Percentiles rank a stretch among this genome's conserved stretches.
phyloP scores from a whole-genome alignment of 768 basidiomycete species.

The Suillus lakei region DNA sequence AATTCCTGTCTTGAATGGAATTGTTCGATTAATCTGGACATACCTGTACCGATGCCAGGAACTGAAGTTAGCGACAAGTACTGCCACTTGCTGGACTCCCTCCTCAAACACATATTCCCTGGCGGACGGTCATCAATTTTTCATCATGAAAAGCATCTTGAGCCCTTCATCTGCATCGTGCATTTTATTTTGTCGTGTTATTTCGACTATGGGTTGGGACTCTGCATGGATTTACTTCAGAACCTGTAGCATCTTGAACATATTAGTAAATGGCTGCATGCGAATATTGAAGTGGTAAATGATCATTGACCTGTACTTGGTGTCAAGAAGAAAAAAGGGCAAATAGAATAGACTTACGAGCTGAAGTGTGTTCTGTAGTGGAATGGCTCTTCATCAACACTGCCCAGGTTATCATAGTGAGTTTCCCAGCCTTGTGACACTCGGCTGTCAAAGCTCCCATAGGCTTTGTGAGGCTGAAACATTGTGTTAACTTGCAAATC shows the following conservation, averaged over 20 bases:
- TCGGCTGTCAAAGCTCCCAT: conserved; percentile 88
- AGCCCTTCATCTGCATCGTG: conserved; percentile 75
- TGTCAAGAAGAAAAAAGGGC: not conserved
- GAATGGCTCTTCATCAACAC: conserved; percentile 86
- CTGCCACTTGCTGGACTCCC: conserved; percentile 72
- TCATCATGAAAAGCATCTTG: conserved; percentile 75
- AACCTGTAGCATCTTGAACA: conserved; percentile 91
- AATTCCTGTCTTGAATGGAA: conserved; percentile 76
- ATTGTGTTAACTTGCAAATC: not conserved
- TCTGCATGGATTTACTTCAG: conserved; percentile 82
- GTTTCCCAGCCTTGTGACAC: conserved; percentile 71
- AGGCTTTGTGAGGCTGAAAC: conserved; percentile 71
- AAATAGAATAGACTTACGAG: conserved; percentile 43
- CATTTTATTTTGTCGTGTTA: conserved; percentile 87
- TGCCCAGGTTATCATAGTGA: conserved; percentile 73
- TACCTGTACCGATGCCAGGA: conserved; percentile 96
- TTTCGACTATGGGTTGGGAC: conserved; percentile 82
- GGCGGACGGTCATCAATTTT: conserved; percentile 60
- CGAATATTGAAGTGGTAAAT: conserved; percentile 94
- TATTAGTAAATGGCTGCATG: conserved; percentile 86
- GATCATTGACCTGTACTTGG: conserved; percentile 76
- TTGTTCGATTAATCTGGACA: conserved; percentile 87
- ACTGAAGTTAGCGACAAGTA: conserved; percentile 73
- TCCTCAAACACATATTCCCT: conserved; percentile 83
- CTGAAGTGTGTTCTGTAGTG: conserved; percentile 95